Percentiles rank a stretch among this genome's conserved stretches.
Conservation (phyloP, 2,329 filamentous ascomycete species). For the Metarhizium anisopliae region DNA sequence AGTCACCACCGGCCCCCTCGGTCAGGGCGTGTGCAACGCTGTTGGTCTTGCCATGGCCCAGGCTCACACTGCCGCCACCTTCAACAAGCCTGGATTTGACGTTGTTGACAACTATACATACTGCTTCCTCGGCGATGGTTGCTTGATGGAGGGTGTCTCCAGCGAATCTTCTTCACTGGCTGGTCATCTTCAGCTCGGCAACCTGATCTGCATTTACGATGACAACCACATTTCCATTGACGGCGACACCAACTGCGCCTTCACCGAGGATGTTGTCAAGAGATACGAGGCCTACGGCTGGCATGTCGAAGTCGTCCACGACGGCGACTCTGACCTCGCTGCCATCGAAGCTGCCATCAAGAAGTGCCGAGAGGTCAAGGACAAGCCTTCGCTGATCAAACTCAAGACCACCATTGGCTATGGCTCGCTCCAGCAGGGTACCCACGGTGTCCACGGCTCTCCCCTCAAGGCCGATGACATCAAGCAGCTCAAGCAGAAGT, state of each 20-base stretch:
- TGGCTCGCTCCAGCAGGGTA: slow-evolving; percentile 88
- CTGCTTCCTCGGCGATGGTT: slow-evolving; percentile 93
- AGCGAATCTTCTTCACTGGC: slow-evolving; percentile 86
- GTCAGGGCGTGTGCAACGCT: slow-evolving; percentile 94
- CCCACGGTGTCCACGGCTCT: slow-evolving; percentile 91
- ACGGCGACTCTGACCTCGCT: slow-evolving; percentile 83
- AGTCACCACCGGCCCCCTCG: slow-evolving; percentile 95
- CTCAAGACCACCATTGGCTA: slow-evolving; percentile 95
- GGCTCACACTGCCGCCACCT: slow-evolving; percentile 79
- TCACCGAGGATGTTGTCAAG: slow-evolving; percentile 94
- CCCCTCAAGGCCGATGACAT: slow-evolving; percentile 92
- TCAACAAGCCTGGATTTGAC: slow-evolving; percentile 94
- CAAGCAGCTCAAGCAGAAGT: slow-evolving; percentile 87
- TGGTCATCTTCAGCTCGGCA: slow-evolving; percentile 94
- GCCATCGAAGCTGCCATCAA: slow-evolving; percentile 83
- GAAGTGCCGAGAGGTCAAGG: slow-evolving; percentile 75
- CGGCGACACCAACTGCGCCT: slow-evolving; percentile 89
- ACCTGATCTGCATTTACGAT: slow-evolving; percentile 94
- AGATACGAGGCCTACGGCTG: slow-evolving; percentile 96
- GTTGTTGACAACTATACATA: slow-evolving; percentile 97
- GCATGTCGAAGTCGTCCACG: slow-evolving; percentile 76
- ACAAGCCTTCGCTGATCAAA: slow-evolving; percentile 97
- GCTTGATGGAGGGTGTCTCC: slow-evolving; percentile 96
- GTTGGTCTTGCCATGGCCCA: slow-evolving; percentile 97
- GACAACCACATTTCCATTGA: slow-evolving; percentile 98